phyloP scores from a whole-genome alignment of 2,329 filamentous ascomycete genomes.

The Monilinia vaccinii-corymbosi region DNA sequence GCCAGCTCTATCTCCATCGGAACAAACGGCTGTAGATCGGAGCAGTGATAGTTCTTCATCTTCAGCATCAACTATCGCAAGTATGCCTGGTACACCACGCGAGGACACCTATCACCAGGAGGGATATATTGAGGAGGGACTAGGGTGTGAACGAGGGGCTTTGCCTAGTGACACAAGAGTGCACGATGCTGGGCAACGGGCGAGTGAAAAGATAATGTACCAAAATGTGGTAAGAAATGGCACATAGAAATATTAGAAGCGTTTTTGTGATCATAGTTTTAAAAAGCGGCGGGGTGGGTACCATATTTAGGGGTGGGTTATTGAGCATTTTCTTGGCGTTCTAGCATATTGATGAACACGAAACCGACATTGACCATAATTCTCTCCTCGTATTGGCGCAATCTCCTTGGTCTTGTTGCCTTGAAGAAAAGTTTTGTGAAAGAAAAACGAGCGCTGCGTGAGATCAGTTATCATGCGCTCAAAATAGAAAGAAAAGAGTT shows the following conservation, averaged over 20 bases:
- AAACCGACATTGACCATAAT: background rate
- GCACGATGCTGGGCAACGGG: constrained; percentile 3
- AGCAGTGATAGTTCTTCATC: background rate
- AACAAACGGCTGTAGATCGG: background rate
- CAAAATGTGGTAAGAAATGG: background rate
- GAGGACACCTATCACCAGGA: constrained; percentile 8
- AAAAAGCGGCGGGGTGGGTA: background rate
- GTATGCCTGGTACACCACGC: constrained; percentile 29
- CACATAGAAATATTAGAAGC: background rate
- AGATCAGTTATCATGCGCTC: too few species aligned
- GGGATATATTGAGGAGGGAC: constrained; percentile 5
- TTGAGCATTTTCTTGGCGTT: background rate
- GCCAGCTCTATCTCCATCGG: background rate
- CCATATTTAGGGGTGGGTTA: too few species aligned
- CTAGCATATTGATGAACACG: background rate
- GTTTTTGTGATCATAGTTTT: background rate
- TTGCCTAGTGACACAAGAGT: background rate
- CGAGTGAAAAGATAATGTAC: background rate
- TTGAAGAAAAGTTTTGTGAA: background rate
- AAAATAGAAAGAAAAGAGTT: too few species aligned
- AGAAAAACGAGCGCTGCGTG: too few species aligned
- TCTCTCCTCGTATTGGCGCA: background rate
- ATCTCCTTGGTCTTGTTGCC: background rate
- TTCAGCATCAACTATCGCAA: constrained; percentile 38
- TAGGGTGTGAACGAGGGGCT: constrained; percentile 1